Evolutionary conservation across 345 rosid genomes (phyloP).

Genomic region (Moringa oleifera): DNA sequence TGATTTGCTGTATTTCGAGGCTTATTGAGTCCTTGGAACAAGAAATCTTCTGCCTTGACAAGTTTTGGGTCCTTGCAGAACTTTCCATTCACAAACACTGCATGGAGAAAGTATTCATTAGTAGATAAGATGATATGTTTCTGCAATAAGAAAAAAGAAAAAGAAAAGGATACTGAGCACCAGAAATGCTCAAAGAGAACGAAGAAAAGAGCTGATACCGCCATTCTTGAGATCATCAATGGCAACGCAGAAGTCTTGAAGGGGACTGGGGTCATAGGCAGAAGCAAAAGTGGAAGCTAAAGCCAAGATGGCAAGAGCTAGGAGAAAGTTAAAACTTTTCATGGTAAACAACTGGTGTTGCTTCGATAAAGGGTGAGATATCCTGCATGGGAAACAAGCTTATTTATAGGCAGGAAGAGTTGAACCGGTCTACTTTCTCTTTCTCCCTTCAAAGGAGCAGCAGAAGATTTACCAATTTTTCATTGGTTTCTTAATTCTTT

Average conservation of each 20-base stretch:
- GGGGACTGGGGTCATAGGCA: slow-evolving; percentile 25
- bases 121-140: neutral
- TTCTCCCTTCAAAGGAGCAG: neutral
- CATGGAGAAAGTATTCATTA: neutral
- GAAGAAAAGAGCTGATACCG: neutral
- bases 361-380: neutral
- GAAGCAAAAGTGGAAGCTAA: slow-evolving; percentile 9
- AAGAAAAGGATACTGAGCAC: no score
- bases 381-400: neutral
- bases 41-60: slow-evolving; percentile 28
- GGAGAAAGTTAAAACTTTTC: neutral
- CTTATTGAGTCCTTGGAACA: slow-evolving; percentile 22
- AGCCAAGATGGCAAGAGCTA: slow-evolving; percentile 15
- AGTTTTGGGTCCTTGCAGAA: slow-evolving; percentile 31
- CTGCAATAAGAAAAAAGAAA: no score
- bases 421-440: no score
- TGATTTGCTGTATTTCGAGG: slow-evolving; percentile 23
- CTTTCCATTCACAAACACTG: slow-evolving; percentile 36
- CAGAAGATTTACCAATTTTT: neutral
- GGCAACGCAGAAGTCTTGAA: slow-evolving; percentile 31
- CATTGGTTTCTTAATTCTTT: neutral
- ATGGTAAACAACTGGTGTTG: no score
- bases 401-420: neutral
- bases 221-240: neutral
- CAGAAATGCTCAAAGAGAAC: no score